Evolutionary conservation across 2,329 filamentous ascomycete species (phyloP), one percentile per base, ranked within the genome.

Genomic region (Cladophialophora psammophila): DNA sequence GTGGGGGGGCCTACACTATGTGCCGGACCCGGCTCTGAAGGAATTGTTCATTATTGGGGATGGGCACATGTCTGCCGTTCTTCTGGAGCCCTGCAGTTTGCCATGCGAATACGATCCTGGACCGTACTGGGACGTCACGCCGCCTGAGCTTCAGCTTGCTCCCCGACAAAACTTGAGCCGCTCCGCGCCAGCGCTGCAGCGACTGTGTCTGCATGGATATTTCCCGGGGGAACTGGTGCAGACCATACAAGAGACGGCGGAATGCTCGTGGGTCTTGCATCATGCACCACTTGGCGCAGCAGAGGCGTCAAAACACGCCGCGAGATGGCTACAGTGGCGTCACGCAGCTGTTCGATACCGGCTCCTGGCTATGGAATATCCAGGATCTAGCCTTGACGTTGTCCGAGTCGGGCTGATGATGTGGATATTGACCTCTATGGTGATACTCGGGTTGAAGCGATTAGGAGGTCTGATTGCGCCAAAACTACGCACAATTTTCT

Each of bases 51-150:
- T 72, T 62, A 70, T 72, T 26, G 70, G 70, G 3, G 70, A 72
- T 40, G 66, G 66, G 9, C 66, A 70, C 13, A 59, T 72, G 42
- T 67, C 70, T 10, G 70, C 70, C 7, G 61, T 69, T 32, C 58
- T 69, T 12, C 53, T 72, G 58, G 65, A 70, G 36, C 70, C 70
- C 0, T 69, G 68, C 54, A 64, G 67, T 48, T 52, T 72, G 15
- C 70, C 70, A n/a, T 72, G 70, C 35, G 68, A 69, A 55, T 69
- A 67, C 55, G 70, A 72, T 50, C 70, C 70, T 31, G 70, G 70
- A 2, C 52, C 66, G 4, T 72, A 72, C 53, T 69, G 64, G 60
- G 57, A 18, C 8, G 64, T 66, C 45, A 72, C 68, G 10, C 68
- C 70, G 12, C 48, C 60, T 6, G 59, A 63, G 32, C 48, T 70